Conservation (phyloP, 495 filamentous ascomycete genomes). For the Penicillium coffeae region DNA sequence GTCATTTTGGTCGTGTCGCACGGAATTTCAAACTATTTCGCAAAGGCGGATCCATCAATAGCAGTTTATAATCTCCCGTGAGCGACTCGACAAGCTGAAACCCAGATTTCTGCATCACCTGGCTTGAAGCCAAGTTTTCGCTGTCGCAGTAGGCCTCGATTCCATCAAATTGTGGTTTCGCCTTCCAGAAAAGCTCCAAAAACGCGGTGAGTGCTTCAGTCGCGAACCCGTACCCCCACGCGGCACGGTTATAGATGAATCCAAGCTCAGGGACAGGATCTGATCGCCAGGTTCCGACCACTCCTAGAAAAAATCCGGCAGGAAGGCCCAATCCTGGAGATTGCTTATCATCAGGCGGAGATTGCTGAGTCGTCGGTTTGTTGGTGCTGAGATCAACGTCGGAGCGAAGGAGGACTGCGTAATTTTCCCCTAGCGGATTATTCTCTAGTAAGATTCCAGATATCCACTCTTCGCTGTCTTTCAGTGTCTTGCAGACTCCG, state of each 20-base stretch:
- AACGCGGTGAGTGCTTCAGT: slow-evolving; percentile 27
- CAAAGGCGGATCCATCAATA: slow-evolving; percentile 18
- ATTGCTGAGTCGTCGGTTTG: not conserved
- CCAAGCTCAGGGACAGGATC: slow-evolving; percentile 24
- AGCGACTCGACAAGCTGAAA: slow-evolving; percentile 14
- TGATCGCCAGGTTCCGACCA: slow-evolving; percentile 11
- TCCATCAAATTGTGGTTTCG: slow-evolving; percentile 16
- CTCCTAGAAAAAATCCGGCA: slow-evolving; percentile 7
- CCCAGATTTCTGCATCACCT: slow-evolving; percentile 20
- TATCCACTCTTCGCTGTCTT: slow-evolving; percentile 18
- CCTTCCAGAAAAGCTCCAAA: slow-evolving; percentile 23
- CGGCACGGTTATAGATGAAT: slow-evolving; percentile 23
- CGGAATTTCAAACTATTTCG: slow-evolving; percentile 6
- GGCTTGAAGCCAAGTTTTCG: slow-evolving; percentile 14
- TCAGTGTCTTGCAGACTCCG: slow-evolving; percentile 13
- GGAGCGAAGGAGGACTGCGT: slow-evolving; percentile 12
- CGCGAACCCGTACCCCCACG: slow-evolving; percentile 30
- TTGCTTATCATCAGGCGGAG: not conserved
- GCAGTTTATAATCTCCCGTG: slow-evolving; percentile 16
- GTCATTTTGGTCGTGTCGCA: not conserved
- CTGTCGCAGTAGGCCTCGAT: slow-evolving; percentile 15
- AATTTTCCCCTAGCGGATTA: slow-evolving; percentile 18
- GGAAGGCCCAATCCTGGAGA: not conserved
- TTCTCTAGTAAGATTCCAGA: slow-evolving; percentile 7
- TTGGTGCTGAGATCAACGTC: not conserved